These are phyloP conservation scores for Mycena sanguinolenta DNA, from an alignment of 768 basidiomycete species.

Conservation along the genomic window DNA sequence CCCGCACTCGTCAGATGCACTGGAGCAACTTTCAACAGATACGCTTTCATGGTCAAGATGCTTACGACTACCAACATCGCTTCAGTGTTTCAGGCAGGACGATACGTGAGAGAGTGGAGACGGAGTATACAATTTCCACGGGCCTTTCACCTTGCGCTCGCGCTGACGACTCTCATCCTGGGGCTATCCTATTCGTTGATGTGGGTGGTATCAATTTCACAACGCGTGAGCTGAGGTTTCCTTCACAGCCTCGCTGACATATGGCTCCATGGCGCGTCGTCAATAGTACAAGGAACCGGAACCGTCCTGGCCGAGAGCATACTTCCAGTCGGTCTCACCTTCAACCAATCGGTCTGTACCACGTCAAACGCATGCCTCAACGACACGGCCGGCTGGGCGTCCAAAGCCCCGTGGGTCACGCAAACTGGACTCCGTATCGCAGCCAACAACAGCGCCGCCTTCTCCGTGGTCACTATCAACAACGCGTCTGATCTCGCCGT, in stretches of 20 bases:
- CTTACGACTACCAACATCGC: slow-evolving; percentile 23
- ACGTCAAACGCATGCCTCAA: slow-evolving; percentile 16
- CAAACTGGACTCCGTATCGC: slow-evolving; percentile 27
- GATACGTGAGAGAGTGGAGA: slow-evolving; percentile 5
- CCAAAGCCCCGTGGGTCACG: neutral
- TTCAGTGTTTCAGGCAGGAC: slow-evolving; percentile 24
- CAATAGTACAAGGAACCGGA: slow-evolving; percentile 17
- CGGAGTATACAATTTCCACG: slow-evolving; percentile 22
- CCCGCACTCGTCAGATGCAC: too few relatives aligned
- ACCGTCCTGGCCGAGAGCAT: neutral
- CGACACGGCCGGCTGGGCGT: slow-evolving; percentile 21
- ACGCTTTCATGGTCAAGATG: slow-evolving; percentile 33
- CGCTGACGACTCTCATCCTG: slow-evolving; percentile 25
- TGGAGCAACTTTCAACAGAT: slow-evolving; percentile 10
- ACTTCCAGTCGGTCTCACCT: slow-evolving; percentile 14
- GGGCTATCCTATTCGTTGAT: slow-evolving; percentile 31
- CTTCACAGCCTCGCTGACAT: slow-evolving; percentile 33
- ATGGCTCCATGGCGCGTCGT: slow-evolving; percentile 33
- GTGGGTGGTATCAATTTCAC: slow-evolving; percentile 11
- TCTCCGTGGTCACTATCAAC: slow-evolving; percentile 25
- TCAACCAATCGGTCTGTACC: slow-evolving; percentile 29
- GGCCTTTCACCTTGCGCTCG: slow-evolving; percentile 30
- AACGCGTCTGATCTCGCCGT: slow-evolving; percentile 23
- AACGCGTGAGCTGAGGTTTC: neutral
- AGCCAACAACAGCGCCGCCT: slow-evolving; percentile 1